Conservation (phyloP, 352 stramenopile genomes). For the Peronospora farinosa region DNA sequence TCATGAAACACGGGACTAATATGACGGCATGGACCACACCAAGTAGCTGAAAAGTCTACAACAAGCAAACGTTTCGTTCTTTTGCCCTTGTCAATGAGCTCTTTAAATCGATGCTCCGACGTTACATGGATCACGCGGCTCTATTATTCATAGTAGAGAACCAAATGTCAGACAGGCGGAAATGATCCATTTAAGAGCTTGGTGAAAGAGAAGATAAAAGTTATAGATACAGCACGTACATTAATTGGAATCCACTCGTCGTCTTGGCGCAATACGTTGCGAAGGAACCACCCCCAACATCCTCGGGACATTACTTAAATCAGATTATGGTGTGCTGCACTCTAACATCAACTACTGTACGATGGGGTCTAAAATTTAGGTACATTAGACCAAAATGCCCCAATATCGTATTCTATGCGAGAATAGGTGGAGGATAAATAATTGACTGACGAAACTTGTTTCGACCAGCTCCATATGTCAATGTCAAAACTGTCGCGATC, state of each 20-base stretch:
- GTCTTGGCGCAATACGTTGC: constrained; percentile 47
- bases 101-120: constrained; percentile 63
- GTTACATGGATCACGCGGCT: constrained; percentile 65
- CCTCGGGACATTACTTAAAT: constrained; percentile 35
- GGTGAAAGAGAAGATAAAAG: background rate
- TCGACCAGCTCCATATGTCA: no score
- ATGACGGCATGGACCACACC: constrained; percentile 81
- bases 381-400: no score
- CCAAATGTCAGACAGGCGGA: no score
- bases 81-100: constrained; percentile 64
- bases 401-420: no score
- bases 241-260: constrained; percentile 43
- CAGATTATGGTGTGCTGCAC: constrained; percentile 9
- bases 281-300: constrained; percentile 65
- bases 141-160: constrained; percentile 13
- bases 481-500: no score
- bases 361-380: no score
- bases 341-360: no score
- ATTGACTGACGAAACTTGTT: no score
- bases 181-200: no score
- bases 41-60: constrained; percentile 85
- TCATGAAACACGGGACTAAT: constrained; percentile 84
- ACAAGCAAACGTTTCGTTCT: constrained; percentile 64
- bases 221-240: constrained; percentile 17
- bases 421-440: no score